Base-by-base conservation (phyloP, 2,329 filamentous ascomycete species). In the Chrysoporthe deuterocubensis region DNA sequence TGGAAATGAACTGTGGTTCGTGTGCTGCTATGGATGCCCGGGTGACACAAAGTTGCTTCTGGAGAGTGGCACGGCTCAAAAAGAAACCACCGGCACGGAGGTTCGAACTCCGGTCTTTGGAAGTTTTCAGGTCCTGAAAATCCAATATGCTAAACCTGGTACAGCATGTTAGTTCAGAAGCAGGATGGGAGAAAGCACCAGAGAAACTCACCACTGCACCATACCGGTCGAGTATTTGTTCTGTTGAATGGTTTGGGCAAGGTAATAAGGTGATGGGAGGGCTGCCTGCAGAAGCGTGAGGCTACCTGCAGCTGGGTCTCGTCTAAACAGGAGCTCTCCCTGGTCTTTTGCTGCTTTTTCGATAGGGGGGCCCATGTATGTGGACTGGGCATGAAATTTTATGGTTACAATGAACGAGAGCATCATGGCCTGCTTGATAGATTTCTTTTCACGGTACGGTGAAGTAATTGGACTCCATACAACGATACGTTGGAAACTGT, bases 51-150 rank as follows among this genome's bases (percentile, higher is more conserved):
- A 26, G 26, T 26, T 26, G 26, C 26, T 26, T 26, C 26, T 26
- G 26, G 26, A 26, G 26, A 26, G 26, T 26, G 26, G 26, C 26
- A 26, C 26, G 26, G 26, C 26, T 26, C 26, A 50, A n/a, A 52
- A 62, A 62, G 9, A 52, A 40, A 16, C 4, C 18, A 62, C 60
- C 60, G 60, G 44, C 34, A 62, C 43, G 60, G 60, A 62, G 60
- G 60, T 62, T 62, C n/a, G 60, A 62, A 50, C 60, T 62, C 60
- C 60, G 43, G 60, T 62, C 60, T 62, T 37, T 62, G 60, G 60
- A 62, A 32, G 60, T 62, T 62, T 62, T 46, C 60, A 42, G 16
- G 18, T 8, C 6, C 60, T 62, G 60, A 62, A 62, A 62, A 62
- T 62, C 60, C 60, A 62, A 62, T 62, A 62, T 62, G 60, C 60